phyloP scores from a whole-genome alignment of 495 filamentous ascomycete genomes.

The Filosporella fistucella region DNA sequence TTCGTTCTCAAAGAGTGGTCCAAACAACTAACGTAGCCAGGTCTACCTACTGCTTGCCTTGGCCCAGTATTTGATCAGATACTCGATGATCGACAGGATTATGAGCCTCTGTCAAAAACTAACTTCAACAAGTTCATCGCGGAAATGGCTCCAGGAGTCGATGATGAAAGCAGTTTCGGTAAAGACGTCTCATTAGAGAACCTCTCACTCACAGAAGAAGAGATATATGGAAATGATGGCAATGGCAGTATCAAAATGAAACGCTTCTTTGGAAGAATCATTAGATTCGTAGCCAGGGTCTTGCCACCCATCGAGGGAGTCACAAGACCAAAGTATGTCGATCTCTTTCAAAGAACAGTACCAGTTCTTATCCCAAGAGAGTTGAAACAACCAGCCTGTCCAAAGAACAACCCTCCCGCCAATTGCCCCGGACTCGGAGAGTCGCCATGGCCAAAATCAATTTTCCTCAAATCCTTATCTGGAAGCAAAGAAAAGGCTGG shows the following conservation, averaged over 20 bases:
- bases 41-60: constrained; percentile 20
- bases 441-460: constrained; percentile 17
- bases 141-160: not conserved
- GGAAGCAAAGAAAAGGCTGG: constrained; percentile 1
- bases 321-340: not conserved
- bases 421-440: too few relatives aligned
- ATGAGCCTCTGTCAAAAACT: not conserved
- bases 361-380: constrained; percentile 6
- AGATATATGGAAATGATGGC: not conserved
- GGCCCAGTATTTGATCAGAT: constrained; percentile 14
- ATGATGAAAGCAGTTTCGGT: not conserved
- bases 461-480: constrained; percentile 17
- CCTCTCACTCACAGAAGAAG: not conserved
- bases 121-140: constrained; percentile 3
- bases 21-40: too few relatives aligned
- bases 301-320: not conserved
- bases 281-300: not conserved
- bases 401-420: too few relatives aligned
- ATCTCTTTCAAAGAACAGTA: not conserved
- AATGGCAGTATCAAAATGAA: not conserved
- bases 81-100: constrained; percentile 14
- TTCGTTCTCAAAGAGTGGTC: too few relatives aligned
- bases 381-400: too few relatives aligned
- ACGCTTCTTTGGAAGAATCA: not conserved
- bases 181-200: too few relatives aligned